Evolutionary conservation across 305 asterid species (phyloP), one percentile per base, ranked within the genome.

Genomic region (Fraxinus latifolia): DNA sequence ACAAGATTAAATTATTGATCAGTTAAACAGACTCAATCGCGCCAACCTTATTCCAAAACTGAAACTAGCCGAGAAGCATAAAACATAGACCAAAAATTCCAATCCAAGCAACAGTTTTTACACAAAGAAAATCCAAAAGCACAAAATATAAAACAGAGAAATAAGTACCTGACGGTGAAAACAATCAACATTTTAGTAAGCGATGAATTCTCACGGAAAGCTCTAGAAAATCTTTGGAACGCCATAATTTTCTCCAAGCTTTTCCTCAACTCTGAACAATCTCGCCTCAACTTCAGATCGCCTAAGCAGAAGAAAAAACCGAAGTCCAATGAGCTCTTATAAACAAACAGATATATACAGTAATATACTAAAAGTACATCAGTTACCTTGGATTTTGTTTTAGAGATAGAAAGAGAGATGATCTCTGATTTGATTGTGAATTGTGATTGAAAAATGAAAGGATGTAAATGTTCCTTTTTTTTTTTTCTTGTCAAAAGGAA

Each of bases 141-240:
- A 60, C 71, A 60, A 60, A 60, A 21, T 60, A 53, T 70, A 47
- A 3, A 53, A 37, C 7, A 14, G 9, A 25, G 36, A 0, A 53
- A 74, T 76, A 15, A 36, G 27, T 87, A 94, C 97, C 98, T 85
- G 86, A 92, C 90, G 37, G 98, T 88, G 87, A 94, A 86, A 77
- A 92, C 93, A 70, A 94, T 77, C 81, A 95, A 84, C 79, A 86
- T 84, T 88, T 88, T 91, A 79, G 95, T 86, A 36, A 92, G 77
- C 77, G 96, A 83, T 68, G 94, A 83, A 92, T 89, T 89, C 7
- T 90, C 93, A 29, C 94, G 90, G 83, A 89, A 91, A 14, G 81
- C 90, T 67, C 90, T 84, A 4, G 94, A 90, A 81, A 92, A 87
- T 77, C 93, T 88, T 87, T 85, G 89, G 77, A 91, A 80, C 87